These are phyloP conservation scores for Fragaria nilgerrensis DNA, from an alignment of 306 rosid species.

Conservation along the genomic window DNA sequence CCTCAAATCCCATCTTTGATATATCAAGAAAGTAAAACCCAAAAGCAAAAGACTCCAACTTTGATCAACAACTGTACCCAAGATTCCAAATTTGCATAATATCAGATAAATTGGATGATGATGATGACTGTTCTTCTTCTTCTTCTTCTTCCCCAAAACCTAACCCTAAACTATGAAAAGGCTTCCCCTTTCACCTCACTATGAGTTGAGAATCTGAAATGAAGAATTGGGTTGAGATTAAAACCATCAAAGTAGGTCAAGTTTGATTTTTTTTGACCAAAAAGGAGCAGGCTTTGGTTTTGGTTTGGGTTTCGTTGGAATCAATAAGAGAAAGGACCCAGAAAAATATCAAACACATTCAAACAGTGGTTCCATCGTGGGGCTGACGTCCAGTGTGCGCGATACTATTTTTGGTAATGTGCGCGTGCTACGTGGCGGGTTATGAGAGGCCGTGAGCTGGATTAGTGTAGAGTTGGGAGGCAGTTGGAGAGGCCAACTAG, in stretches of 20 bases:
- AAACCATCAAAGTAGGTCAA: neutral
- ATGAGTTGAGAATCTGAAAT: neutral
- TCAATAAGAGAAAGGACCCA: neutral
- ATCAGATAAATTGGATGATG: neutral
- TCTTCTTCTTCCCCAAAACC: neutral
- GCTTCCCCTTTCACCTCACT: slow-evolving; percentile 1
- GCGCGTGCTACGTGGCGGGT: slow-evolving; percentile 11
- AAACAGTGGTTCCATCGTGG: neutral
- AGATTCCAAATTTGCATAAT: slow-evolving; percentile 25
- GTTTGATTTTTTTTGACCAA: neutral
- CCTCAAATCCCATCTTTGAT: slow-evolving; percentile 57
- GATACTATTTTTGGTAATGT: neutral
- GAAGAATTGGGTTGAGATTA: neutral
- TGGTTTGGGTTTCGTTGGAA: neutral
- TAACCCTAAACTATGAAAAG: slow-evolving; percentile 10
- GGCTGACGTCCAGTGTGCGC: neutral
- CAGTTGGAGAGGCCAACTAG: neutral
- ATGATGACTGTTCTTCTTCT: neutral
- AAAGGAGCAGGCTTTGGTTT: neutral
- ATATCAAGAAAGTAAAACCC: neutral
- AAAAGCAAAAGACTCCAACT: slow-evolving; percentile 13
- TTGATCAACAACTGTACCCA: slow-evolving; percentile 4
- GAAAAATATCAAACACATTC: slow-evolving; percentile 12
- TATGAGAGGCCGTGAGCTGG: rapidly evolving
- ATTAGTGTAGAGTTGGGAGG: neutral